These are phyloP conservation scores for Pleurotus platypus DNA, from an alignment of 768 basidiomycete genomes.

Conservation along the genomic window DNA sequence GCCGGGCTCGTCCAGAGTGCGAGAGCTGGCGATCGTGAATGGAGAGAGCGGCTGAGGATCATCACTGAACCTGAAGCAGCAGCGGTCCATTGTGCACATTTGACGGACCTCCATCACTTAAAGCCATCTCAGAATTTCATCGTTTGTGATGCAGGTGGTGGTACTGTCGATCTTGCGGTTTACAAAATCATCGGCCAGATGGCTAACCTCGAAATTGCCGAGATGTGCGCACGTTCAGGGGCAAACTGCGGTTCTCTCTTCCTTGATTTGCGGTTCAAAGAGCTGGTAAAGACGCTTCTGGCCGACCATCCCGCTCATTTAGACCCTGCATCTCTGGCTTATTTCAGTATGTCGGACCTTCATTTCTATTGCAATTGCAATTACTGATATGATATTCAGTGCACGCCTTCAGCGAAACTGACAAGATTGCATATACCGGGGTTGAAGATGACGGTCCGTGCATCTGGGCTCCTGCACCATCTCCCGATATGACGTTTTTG, in stretches of 20 bases:
- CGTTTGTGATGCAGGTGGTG: constrained; percentile 90
- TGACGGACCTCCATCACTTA: constrained; percentile 77
- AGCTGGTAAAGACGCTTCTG: constrained; percentile 70
- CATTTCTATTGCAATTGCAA: not conserved
- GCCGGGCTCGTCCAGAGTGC: constrained; percentile 78
- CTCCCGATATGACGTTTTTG: not conserved
- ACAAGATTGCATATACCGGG: constrained; percentile 77
- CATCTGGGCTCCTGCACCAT: not conserved
- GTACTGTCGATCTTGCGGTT: constrained; percentile 43
- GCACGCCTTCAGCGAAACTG: constrained; percentile 86
- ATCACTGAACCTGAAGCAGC: constrained; percentile 86
- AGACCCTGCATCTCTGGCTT: constrained; percentile 76
- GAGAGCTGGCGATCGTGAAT: constrained; percentile 63
- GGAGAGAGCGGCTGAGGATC: constrained; percentile 80
- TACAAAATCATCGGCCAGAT: constrained; percentile 82
- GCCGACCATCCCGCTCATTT: constrained; percentile 84
- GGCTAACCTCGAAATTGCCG: constrained; percentile 83
- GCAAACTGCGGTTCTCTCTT: constrained; percentile 87
- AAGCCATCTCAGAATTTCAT: constrained; percentile 83
- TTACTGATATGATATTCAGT: constrained; percentile 28
- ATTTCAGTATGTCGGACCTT: constrained; percentile 53
- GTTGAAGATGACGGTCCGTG: constrained; percentile 68
- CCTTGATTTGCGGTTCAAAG: constrained; percentile 82
- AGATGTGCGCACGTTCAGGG: constrained; percentile 84
- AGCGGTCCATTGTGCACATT: constrained; percentile 84